Base-by-base conservation (phyloP, 1,284 basidiomycete genomes). In the Trametes hirsuta region DNA sequence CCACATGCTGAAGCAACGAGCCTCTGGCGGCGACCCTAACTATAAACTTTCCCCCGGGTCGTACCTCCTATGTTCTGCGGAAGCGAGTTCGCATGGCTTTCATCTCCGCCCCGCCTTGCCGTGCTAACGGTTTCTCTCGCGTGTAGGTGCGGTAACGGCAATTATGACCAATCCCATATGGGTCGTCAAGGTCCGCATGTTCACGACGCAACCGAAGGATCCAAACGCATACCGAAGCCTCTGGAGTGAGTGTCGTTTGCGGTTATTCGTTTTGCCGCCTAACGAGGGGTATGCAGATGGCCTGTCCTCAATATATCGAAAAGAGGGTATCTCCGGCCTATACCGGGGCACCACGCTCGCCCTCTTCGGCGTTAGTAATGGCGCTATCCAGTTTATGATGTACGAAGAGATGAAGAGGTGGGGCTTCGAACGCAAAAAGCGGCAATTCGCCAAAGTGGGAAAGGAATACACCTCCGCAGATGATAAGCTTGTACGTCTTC, bases 181-280 rank as follows among this genome's bases (percentile, higher is more conserved):
- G 97, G 94, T 99, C 11, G 92, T 99, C 62, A 95, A 98, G 79
- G 97, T 98, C 6, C 87, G 97, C 61, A 97, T 99, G 88, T 99
- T 98, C 71, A 95, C 95, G 1, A 93, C 94, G 0, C 79, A 77
- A 5, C 74, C 83, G 24, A 81, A 84, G 58, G 84, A 87, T 59
- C 84, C 90, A 35, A 76, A 74, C 6, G 85, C 92, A 1, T 96
- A 97, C 74, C 82, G 84, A n/a, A 86, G 89, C 4, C 79, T 96
- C 54, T 88, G 86, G 82, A 80, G 94, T 95, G 66, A 69, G 64
- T 61, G 30, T 22, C 11, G 9, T 37, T 6, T n/a, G 6, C 30
- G 30, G 40, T 44, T 0, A 14, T 0, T n/a, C 21, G 41, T 9
- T 24, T 14, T 8, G 2, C 3, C 3, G 37, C 4, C 37, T 44